A percentile compares a stretch with the other conserved stretches of the same genome.
Evolutionary conservation across 805 yeast species (phyloP).

Genomic region (Ogataea glucozyma): DNA sequence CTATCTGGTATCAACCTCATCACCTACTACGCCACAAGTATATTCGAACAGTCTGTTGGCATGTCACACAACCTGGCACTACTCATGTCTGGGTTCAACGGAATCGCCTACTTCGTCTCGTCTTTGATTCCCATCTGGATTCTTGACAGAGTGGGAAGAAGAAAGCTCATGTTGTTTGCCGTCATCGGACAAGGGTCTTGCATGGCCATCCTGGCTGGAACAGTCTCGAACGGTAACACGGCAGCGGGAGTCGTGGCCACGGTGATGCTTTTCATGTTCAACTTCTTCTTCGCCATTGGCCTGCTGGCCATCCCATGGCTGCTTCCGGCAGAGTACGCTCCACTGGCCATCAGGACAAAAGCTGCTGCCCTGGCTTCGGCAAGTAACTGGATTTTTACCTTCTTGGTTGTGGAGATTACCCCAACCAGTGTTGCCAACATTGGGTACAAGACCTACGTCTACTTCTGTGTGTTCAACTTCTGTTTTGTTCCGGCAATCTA

Average conservation of each 20-base stretch:
- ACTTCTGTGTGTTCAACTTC: slow-evolving; percentile 54
- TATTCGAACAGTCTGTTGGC: slow-evolving; percentile 53
- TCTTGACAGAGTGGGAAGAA: slow-evolving; percentile 64
- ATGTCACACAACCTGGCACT: slow-evolving; percentile 45
- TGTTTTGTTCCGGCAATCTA: slow-evolving; percentile 58
- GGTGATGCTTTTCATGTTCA: slow-evolving; percentile 58
- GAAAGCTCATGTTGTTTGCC: slow-evolving; percentile 60
- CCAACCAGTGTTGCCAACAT: slow-evolving; percentile 51
- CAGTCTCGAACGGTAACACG: slow-evolving; percentile 44
- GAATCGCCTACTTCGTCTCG: slow-evolving; percentile 47
- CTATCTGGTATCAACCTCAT: slow-evolving; percentile 72
- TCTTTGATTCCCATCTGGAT: slow-evolving; percentile 54
- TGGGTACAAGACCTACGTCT: slow-evolving; percentile 50
- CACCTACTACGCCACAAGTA: slow-evolving; percentile 68
- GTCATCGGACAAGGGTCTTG: slow-evolving; percentile 62
- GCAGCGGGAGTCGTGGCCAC: slow-evolving; percentile 50
- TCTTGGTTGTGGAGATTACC: slow-evolving; percentile 67
- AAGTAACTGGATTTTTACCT: slow-evolving; percentile 75
- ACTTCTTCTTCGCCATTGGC: slow-evolving; percentile 73
- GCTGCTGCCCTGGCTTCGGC: slow-evolving; percentile 68
- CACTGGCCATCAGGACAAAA: slow-evolving; percentile 68
- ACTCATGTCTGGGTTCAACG: slow-evolving; percentile 34
- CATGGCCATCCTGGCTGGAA: slow-evolving; percentile 56
- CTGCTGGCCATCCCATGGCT: slow-evolving; percentile 57
- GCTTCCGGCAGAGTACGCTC: slow-evolving; percentile 55